Evolutionary conservation across 140 eudicot species (phyloP), one percentile per base, ranked within the genome.

Genomic region (Flaveria floridana): DNA sequence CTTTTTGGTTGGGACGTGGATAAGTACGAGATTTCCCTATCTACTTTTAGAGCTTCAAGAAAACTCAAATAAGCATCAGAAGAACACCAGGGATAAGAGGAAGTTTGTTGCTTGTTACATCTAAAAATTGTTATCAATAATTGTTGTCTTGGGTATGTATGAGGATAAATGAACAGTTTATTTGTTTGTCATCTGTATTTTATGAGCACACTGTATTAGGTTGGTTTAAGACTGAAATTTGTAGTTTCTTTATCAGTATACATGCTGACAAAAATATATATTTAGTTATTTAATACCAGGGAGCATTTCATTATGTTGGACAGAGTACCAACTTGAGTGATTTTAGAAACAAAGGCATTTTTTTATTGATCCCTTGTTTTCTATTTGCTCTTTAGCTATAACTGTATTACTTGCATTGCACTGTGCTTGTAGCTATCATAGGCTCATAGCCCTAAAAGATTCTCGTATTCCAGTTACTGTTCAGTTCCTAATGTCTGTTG

Each of bases 401-500:
- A 23, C 11, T 59, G 7, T 23, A 23, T 21, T 59, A 21, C 13
- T 14, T 57, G 34, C 23, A 20, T 57, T 57, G 23, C 65, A 57
- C 4, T 7, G 12, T 20, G 65, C 34, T 57, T 57, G 58, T 39
- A 39, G 78, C 7, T 65, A 51, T 63, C 23, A 23, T 65, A 14
- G 14, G 46, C 42, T 63, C 23, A 23, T 65, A 14, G 14, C 56
- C 42, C 64, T 50, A 52, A 8, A 68, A 19, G 20, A 20, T 59
- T 74, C 18, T 61, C 72, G 41, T 61, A 75, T 51, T 81, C 26
- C 69, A 68, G 20, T 61, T 70, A 23, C 81, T 23, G 58, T n/a
- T 25, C 19, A 2, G 37, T 28, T 28, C 6, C 37, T 28, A 28
- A 28, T 28, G 42, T 25, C 42, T 73, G 53, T 66, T 2, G 20